Conservation (phyloP, 371 early-diverging fungal genomes). For the Mortierella sp. region DNA sequence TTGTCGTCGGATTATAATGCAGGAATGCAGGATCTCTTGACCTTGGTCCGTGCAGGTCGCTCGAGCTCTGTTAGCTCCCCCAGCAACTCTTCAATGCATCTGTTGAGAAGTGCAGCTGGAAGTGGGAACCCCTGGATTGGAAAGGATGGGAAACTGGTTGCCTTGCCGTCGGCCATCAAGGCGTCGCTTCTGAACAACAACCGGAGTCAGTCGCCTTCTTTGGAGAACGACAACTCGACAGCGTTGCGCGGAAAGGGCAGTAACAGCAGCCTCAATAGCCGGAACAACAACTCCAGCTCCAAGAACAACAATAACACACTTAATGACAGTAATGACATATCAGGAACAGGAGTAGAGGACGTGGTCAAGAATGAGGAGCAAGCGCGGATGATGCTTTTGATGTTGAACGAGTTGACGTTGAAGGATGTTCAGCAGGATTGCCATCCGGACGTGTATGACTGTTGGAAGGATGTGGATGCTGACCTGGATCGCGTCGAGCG, state of each 20-base stretch:
- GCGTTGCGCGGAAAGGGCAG: background rate
- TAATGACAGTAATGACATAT: constrained; percentile 11
- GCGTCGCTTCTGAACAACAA: constrained; percentile 33
- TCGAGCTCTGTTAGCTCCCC: constrained; percentile 48
- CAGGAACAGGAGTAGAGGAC: constrained; percentile 12
- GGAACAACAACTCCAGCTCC: constrained; percentile 14
- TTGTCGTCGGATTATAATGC: constrained; percentile 54
- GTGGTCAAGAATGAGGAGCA: constrained; percentile 21
- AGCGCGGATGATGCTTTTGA: constrained; percentile 46
- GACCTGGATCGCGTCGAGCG: constrained; percentile 54
- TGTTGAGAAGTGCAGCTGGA: constrained; percentile 11
- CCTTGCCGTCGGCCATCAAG: constrained; percentile 53
- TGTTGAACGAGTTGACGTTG: constrained; percentile 51
- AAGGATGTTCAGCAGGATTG: constrained; percentile 57
- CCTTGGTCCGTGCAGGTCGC: constrained; percentile 51
- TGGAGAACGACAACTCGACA: background rate
- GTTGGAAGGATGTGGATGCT: constrained; percentile 57
- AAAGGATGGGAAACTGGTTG: constrained; percentile 50
- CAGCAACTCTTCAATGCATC: constrained; percentile 25
- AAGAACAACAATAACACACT: constrained; percentile 6
- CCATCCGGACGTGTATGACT: constrained; percentile 55
- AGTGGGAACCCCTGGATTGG: constrained; percentile 35
- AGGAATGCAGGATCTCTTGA: constrained; percentile 55
- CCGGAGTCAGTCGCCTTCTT: constrained; percentile 33
- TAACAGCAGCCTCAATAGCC: constrained; percentile 10